These are phyloP conservation scores for Ceratobasidium sp. DNA, from an alignment of 1,284 basidiomycete genomes.

Conservation along the genomic window DNA sequence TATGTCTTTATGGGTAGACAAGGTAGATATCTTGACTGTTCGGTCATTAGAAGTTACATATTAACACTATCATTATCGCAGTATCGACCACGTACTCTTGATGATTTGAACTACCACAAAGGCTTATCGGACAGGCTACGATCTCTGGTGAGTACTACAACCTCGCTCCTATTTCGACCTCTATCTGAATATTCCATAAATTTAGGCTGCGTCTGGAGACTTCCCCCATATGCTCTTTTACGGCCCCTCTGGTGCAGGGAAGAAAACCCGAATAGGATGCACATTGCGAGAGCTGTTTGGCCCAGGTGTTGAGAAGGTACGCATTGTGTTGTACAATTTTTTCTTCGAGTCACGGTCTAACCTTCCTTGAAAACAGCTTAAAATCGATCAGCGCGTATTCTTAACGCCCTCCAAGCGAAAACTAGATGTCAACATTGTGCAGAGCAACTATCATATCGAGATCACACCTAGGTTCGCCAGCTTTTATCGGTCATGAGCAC, in stretches of 20 bases:
- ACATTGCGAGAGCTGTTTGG: constrained; percentile 92
- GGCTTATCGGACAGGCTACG: constrained; percentile 82
- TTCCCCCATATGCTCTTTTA: constrained; percentile 99
- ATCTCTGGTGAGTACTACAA: constrained; percentile 71
- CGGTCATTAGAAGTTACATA: too few species aligned
- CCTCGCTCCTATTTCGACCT: not conserved
- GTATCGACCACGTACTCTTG: constrained; percentile 88
- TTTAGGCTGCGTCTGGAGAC: constrained; percentile 85
- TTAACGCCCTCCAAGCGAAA: constrained; percentile 94
- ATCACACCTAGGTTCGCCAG: constrained; percentile 87
- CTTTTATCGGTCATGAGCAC: not conserved
- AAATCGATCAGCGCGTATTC: constrained; percentile 98
- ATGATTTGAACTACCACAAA: constrained; percentile 89
- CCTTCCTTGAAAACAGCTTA: constrained; percentile 74
- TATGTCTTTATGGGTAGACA: constrained; percentile 93
- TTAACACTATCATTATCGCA: constrained; percentile 55
- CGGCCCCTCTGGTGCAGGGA: constrained; percentile 95
- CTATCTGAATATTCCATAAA: not conserved
- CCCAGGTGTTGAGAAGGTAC: constrained; percentile 89
- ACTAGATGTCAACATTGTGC: constrained; percentile 95
- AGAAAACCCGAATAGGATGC: constrained; percentile 96
- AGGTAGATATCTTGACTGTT: constrained; percentile 67
- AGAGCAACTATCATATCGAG: constrained; percentile 98
- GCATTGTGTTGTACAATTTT: not conserved
- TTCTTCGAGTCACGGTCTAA: not conserved